These are phyloP conservation scores for Backusella tuberculispora DNA, from an alignment of 192 early-diverging fungal species.

Conservation along the genomic window DNA sequence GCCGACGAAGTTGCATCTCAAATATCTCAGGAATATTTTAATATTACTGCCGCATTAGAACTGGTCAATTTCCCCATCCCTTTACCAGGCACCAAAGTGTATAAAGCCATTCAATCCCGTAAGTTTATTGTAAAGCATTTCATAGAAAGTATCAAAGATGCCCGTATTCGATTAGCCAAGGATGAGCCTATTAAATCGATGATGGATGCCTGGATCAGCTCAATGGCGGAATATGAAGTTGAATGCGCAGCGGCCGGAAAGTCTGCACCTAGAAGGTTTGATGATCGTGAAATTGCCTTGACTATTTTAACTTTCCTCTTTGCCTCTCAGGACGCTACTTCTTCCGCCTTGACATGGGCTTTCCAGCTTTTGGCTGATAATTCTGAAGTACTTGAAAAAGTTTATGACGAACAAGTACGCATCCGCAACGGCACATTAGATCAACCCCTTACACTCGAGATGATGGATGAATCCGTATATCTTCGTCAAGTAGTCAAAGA, in stretches of 20 bases:
- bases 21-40: constrained; percentile 47
- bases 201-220: constrained; percentile 47
- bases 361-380: constrained; percentile 50
- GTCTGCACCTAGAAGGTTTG: constrained; percentile 35
- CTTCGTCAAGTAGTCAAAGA: constrained; percentile 46
- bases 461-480: constrained; percentile 42
- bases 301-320: constrained; percentile 51
- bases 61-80: constrained; percentile 50
- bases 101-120: constrained; percentile 45
- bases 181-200: constrained; percentile 37
- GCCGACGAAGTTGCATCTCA: constrained; percentile 34
- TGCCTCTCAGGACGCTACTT: constrained; percentile 50
- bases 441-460: constrained; percentile 25
- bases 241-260: constrained; percentile 29
- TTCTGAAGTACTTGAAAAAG: constrained; percentile 42
- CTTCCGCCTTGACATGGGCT: constrained; percentile 51
- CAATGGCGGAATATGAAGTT: constrained; percentile 35
- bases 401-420: constrained; percentile 40
- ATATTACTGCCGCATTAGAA: constrained; percentile 50
- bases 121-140: constrained; percentile 49
- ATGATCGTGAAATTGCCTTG: constrained; percentile 45
- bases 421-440: constrained; percentile 29
- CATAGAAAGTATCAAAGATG: constrained; percentile 41
- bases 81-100: constrained; percentile 51
- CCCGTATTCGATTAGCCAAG: constrained; percentile 37